Base-by-base conservation (phyloP, 1,139 yeast genomes). In the Candida sanyaensis region DNA sequence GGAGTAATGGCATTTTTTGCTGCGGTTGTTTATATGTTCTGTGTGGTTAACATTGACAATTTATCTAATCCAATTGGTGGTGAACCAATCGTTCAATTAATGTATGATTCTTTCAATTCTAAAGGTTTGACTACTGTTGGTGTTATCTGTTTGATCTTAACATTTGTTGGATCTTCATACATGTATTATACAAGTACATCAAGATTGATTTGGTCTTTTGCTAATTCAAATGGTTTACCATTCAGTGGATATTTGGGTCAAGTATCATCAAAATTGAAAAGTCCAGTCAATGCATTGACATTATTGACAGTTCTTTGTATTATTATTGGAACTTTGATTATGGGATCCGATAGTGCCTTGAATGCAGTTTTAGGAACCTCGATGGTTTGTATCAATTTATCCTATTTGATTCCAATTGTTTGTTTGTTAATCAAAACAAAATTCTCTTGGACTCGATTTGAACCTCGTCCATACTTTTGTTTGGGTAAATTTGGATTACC, bases 351-450 rank as follows among this genome's bases (percentile, higher is more conserved):
- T 41, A 57, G 55, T 40, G 69, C 70, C 0, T 59, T 65, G 37
- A 55, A 56, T 53, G 68, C 69, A 6, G 64, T 65, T 2, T 59
- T 66, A 45, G 68, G 67, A 10, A 57, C 66, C n/a, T 52, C 65
- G 1, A 61, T 65, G 66, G 66, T 65, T n/a, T 63, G 69, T 43
- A 53, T 61, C 38, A 61, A 66, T 40, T 56, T 66, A 41, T 65
- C 69, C 8, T 66, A 64, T 45, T 50, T 64, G 21, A 56, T 67
- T 45, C 71, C 71, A 13, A 62, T 66, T 28, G 44, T 48, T 38
- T 66, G 69, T 43, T 53, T 62, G 44, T 59, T 56, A 43, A 47
- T 44, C 42, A 57, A 55, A 28, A 59, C 66, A 2, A 48, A 46
- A 6, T 57, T 52, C 44, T 47, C 63, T 2, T 12, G 46, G 6